Evolutionary conservation across 23 red algal species (phyloP).

Genomic region (Chondrus crispus): DNA sequence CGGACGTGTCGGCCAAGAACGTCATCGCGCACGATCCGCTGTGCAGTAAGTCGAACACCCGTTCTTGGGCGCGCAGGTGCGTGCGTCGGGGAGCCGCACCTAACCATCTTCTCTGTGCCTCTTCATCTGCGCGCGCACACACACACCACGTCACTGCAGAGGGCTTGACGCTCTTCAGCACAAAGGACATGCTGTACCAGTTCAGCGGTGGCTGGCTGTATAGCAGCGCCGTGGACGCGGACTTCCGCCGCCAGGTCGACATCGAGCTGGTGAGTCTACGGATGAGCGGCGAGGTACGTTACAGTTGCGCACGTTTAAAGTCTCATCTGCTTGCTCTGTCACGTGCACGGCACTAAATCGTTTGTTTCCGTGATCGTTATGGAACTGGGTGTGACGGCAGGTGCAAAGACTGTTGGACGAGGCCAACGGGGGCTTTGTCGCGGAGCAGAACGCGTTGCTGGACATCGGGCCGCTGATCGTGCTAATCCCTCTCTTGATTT

Average conservation of each 20-base stretch:
- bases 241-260: not conserved
- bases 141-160: not conserved
- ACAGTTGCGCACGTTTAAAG: not conserved
- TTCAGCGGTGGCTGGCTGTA: conserved; percentile 48
- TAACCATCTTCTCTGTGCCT: not conserved
- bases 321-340: not conserved
- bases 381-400: not conserved
- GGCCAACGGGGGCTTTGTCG: not conserved
- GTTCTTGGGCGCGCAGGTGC: not conserved
- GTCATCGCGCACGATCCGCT: not conserved
- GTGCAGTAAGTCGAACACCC: not conserved
- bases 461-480: conserved; percentile 44
- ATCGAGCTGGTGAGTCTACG: conserved; percentile 5
- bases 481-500: conserved; percentile 18
- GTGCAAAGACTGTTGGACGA: not conserved
- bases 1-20: not conserved
- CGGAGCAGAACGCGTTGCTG: not conserved
- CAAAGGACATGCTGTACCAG: conserved; percentile 18
- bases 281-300: conserved; percentile 26
- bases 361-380: not conserved
- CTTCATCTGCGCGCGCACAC: not conserved
- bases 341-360: not conserved
- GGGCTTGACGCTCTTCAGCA: conserved; percentile 12
- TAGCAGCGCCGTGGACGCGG: not conserved
- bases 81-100: not conserved